These are phyloP conservation scores for Ministeria vibrans DNA, from an alignment of 78 protist genomes.

Conservation along the genomic window DNA sequence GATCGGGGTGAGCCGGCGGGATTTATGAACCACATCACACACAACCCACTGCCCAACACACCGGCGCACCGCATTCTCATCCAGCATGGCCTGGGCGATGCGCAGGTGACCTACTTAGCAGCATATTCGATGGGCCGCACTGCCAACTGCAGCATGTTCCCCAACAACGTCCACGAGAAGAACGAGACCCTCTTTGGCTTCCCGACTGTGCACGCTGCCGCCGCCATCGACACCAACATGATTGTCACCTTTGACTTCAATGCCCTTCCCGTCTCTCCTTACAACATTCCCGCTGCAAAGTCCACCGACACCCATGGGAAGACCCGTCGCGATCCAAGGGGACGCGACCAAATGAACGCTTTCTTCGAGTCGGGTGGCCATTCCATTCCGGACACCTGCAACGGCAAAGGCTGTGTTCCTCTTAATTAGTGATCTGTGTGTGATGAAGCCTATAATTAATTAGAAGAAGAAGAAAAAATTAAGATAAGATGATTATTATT, in stretches of 20 bases:
- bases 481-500: no score
- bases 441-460: no score
- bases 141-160: background rate
- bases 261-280: background rate
- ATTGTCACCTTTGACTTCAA: background rate
- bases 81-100: background rate
- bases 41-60: background rate
- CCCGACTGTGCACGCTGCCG: background rate
- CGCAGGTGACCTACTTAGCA: background rate
- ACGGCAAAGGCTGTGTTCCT: background rate
- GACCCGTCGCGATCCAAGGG: background rate
- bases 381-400: background rate
- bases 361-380: background rate
- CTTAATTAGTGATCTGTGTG: no score
- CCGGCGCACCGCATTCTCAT: background rate
- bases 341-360: background rate
- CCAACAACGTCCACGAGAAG: background rate
- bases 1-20: slow-evolving; percentile 9
- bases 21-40: background rate
- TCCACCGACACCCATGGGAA: slow-evolving; percentile 6
- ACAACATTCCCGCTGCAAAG: background rate
- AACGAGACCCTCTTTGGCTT: background rate
- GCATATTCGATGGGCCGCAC: background rate
- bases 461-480: no score
- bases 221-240: background rate